phyloP scores from a whole-genome alignment of 768 basidiomycete genomes.

The Calvatia gigantea region DNA sequence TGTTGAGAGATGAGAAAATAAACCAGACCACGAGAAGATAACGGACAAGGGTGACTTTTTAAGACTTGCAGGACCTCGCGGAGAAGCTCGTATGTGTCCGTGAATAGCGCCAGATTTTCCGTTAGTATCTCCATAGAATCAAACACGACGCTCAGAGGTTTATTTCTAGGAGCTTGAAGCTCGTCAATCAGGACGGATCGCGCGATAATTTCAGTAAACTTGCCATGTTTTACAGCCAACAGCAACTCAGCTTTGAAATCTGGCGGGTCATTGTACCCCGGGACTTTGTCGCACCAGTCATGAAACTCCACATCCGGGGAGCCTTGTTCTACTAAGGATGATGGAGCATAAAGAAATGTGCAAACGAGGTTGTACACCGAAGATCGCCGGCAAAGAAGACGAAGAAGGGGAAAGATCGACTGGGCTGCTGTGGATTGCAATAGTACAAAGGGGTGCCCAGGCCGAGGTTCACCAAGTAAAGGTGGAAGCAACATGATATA shows the following conservation, averaged over 20 bases:
- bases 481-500: constrained; percentile 12
- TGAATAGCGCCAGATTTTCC: constrained; percentile 51
- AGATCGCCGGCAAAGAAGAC: constrained; percentile 27
- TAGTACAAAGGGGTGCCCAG: constrained; percentile 42
- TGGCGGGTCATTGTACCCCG: constrained; percentile 42
- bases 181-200: background rate
- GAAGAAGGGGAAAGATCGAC: constrained; percentile 53
- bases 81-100: constrained; percentile 53
- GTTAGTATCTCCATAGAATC: constrained; percentile 71
- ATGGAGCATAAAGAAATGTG: constrained; percentile 56
- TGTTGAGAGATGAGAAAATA: background rate
- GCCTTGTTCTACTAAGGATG: constrained; percentile 30
- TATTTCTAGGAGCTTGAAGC: constrained; percentile 28
- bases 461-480: background rate
- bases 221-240: constrained; percentile 38
- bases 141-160: constrained; percentile 59
- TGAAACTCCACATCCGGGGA: constrained; percentile 34
- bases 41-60: constrained; percentile 47
- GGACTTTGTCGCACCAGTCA: constrained; percentile 49
- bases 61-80: constrained; percentile 42
- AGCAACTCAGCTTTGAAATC: constrained; percentile 32
- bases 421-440: constrained; percentile 60
- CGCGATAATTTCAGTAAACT: constrained; percentile 6
- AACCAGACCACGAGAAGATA: background rate
- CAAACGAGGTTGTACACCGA: constrained; percentile 10